Conservation (phyloP, 164 flowering plant species). For the Magnolia sinica region DNA sequence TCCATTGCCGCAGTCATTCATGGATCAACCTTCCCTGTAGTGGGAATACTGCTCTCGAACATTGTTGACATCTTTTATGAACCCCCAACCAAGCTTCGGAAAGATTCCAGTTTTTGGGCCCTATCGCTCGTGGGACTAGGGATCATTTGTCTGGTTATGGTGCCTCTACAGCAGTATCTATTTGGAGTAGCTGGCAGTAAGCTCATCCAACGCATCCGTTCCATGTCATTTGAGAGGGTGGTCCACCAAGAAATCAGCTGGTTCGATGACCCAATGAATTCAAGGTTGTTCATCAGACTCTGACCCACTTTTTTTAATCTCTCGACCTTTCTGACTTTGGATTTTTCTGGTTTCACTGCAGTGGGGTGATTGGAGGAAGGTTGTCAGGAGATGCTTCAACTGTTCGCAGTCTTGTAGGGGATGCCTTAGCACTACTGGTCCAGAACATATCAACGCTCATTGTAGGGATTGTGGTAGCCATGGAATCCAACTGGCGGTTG, state of each 20-base stretch:
- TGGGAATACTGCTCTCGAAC: constrained; percentile 48
- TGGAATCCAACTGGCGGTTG: constrained; percentile 24
- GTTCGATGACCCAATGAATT: constrained; percentile 66
- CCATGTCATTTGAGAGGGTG: constrained; percentile 55
- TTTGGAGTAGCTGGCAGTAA: constrained; percentile 71
- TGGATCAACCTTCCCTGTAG: constrained; percentile 49
- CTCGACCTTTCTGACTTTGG: not conserved
- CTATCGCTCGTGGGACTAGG: constrained; percentile 40
- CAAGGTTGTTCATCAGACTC: constrained; percentile 36
- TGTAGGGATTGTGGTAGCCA: constrained; percentile 22
- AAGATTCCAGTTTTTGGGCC: constrained; percentile 53
- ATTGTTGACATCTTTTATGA: constrained; percentile 50
- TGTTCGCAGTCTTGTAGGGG: constrained; percentile 28
- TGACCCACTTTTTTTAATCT: not conserved
- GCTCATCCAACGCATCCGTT: constrained; percentile 52
- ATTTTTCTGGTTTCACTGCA: not conserved
- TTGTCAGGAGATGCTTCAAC: constrained; percentile 27
- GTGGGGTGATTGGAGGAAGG: constrained; percentile 28
- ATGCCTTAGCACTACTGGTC: constrained; percentile 22
- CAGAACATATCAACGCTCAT: constrained; percentile 18
- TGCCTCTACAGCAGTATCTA: constrained; percentile 46
- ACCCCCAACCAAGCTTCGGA: constrained; percentile 31
- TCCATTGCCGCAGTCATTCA: constrained; percentile 40
- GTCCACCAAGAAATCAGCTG: constrained; percentile 69
- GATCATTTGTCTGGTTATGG: constrained; percentile 10